Evolutionary conservation across 257 asterid species (phyloP), one percentile per base, ranked within the genome.

Genomic region (Fraxinus excelsior): DNA sequence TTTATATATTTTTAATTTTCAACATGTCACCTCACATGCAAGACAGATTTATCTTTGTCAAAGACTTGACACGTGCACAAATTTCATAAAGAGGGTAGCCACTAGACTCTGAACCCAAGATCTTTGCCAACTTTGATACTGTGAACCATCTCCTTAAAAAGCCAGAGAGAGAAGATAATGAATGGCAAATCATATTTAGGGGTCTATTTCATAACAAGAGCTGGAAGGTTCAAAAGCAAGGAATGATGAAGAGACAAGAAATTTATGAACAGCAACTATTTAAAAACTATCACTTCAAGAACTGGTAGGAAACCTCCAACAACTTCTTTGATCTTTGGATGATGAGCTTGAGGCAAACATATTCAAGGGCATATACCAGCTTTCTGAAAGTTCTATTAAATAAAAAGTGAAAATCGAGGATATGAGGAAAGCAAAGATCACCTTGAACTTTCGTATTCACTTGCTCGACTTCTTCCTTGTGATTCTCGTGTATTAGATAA

Each of bases 381-480:
- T 46, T 16, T 46, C 58, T 16, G 58, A 16, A 46, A 58, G 28
- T 21, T 56, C 10, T 5, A 56, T 49, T 2, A 62, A 64, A 64
- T 18, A 25, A 5, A 23, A 21, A 51, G 13, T 29, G 4, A 53
- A 42, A 19, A 29, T 26, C n/a, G 34, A 67, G 23, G 13, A 37
- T 26, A 37, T 7, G 72, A 10, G 51, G 12, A 70, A 76, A 76
- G 74, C 42, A 31, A 71, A 38, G 74, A 51, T 83, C 69, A 95
- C 99, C 99, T 95, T 84, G 89, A 87, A 93, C 87, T 86, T 90
- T 95, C 70, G 28, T 32, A 81, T 88, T 95, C 82, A 95, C 97
- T 73, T 80, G 84, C 88, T 91, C 96, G 49, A 93, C 97, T 76
- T 95, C 90, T 2, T 90, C 93, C 79, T 82, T 84, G 85, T 78